These are phyloP conservation scores for Fusarium illudens DNA, from an alignment of 2,329 filamentous ascomycete species.

Conservation along the genomic window DNA sequence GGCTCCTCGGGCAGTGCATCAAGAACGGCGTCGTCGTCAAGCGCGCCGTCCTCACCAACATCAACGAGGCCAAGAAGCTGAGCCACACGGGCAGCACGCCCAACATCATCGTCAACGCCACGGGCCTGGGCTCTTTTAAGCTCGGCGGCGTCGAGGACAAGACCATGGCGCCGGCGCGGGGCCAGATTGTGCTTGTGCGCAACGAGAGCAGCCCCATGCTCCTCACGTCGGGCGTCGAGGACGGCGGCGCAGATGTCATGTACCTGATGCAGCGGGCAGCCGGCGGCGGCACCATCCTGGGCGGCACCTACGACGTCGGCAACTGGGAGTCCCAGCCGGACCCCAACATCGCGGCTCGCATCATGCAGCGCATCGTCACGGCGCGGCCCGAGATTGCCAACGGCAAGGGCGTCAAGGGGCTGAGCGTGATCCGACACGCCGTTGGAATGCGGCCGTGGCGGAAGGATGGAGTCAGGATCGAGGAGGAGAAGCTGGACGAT, in stretches of 20 bases:
- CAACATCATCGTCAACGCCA: slow-evolving; percentile 83
- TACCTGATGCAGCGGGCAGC: slow-evolving; percentile 86
- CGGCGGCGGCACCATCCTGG: slow-evolving; percentile 83
- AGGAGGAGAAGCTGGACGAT: slow-evolving; percentile 62
- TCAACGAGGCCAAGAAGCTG: slow-evolving; percentile 69
- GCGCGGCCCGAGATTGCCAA: slow-evolving; percentile 70
- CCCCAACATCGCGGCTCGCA: slow-evolving; percentile 79
- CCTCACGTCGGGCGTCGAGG: slow-evolving; percentile 75
- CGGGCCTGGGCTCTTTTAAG: slow-evolving; percentile 76
- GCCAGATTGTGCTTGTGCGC: slow-evolving; percentile 84
- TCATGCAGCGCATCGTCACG: slow-evolving; percentile 80
- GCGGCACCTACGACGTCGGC: slow-evolving; percentile 82
- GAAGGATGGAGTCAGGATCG: slow-evolving; percentile 76
- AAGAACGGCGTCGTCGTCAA: slow-evolving; percentile 75
- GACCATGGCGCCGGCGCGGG: slow-evolving; percentile 77
- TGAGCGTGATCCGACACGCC: slow-evolving; percentile 81
- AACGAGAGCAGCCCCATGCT: slow-evolving; percentile 79
- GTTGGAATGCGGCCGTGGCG: slow-evolving; percentile 83
- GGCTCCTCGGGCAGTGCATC: slow-evolving; percentile 82
- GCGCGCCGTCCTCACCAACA: slow-evolving; percentile 71
- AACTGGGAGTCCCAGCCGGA: slow-evolving; percentile 84
- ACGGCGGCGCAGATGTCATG: slow-evolving; percentile 74
- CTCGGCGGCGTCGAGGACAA: slow-evolving; percentile 84
- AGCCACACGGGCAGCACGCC: slow-evolving; percentile 64
- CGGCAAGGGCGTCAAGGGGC: slow-evolving; percentile 73